Evolutionary conservation across 306 rosid genomes (phyloP).

Genomic region (Malus asiatica): DNA sequence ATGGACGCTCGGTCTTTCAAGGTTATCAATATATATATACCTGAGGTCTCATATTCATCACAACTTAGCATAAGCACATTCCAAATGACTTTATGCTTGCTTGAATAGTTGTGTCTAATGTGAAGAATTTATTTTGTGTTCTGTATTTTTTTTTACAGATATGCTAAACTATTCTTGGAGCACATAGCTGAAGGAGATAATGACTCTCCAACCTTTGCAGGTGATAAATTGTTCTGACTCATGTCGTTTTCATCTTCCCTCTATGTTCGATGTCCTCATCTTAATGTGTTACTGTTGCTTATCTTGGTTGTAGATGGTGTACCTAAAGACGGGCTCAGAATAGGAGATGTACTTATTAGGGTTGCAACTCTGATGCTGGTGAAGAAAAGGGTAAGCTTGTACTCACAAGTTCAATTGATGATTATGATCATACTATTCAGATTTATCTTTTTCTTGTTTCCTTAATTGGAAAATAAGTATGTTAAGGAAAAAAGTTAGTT

Average conservation of each 20-base stretch:
- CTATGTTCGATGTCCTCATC: background rate
- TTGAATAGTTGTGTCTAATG: background rate
- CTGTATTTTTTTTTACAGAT: constrained; percentile 36
- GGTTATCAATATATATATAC: background rate
- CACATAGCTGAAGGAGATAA: constrained; percentile 80
- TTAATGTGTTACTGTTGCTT: constrained; percentile 1
- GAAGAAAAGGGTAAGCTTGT: constrained; percentile 68
- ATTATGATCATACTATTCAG: background rate
- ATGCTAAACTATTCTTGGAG: constrained; percentile 77
- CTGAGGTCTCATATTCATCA: background rate
- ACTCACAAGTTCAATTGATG: background rate
- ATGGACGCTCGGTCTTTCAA: background rate
- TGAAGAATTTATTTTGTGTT: constrained; percentile 11
- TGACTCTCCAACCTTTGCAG: constrained; percentile 75
- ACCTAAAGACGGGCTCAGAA: constrained; percentile 95
- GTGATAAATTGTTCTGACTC: constrained; percentile 33
- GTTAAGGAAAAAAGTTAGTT: background rate
- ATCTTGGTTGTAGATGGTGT: constrained; percentile 72
- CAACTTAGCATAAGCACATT: background rate
- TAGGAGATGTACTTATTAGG: constrained; percentile 84
- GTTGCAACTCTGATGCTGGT: constrained; percentile 68
- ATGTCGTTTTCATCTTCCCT: background rate
- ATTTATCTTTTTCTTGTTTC: background rate
- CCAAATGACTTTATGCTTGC: background rate
- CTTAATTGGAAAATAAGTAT: background rate